phyloP scores from a whole-genome alignment of 768 basidiomycete species.

The Phanerodontia chrysosporium region DNA sequence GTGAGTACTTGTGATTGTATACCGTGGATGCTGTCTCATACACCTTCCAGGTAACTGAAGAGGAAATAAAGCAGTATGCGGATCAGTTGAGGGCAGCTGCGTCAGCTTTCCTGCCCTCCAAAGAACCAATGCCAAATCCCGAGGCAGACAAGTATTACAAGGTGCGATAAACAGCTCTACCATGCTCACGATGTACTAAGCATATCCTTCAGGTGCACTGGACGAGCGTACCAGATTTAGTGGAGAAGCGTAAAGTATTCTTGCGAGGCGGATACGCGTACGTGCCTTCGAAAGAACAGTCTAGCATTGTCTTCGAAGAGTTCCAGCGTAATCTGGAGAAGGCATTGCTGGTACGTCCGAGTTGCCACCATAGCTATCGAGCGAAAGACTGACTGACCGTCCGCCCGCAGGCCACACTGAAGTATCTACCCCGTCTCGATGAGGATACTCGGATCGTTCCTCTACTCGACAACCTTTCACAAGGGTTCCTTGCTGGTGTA shows the following conservation, averaged over 20 bases:
- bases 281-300: slow-evolving; percentile 71
- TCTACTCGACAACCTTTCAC: slow-evolving; percentile 85
- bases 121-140: background rate
- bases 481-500: slow-evolving; percentile 90
- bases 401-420: slow-evolving; percentile 65
- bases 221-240: slow-evolving; percentile 91
- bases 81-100: slow-evolving; percentile 42
- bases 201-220: no score
- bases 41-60: slow-evolving; percentile 44
- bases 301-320: slow-evolving; percentile 84
- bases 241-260: slow-evolving; percentile 76
- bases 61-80: slow-evolving; percentile 49
- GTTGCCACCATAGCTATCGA: no score
- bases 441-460: slow-evolving; percentile 91
- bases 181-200: no score
- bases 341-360: slow-evolving; percentile 63
- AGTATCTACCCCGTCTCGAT: slow-evolving; percentile 84
- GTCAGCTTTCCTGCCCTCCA: background rate
- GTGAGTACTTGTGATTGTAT: slow-evolving; percentile 39
- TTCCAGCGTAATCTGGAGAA: slow-evolving; percentile 70
- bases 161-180: no score
- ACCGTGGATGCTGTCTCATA: background rate
- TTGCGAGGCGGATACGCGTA: slow-evolving; percentile 84
- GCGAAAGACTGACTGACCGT: no score
- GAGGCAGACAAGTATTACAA: slow-evolving; percentile 69